Evolutionary conservation across 805 yeast species (phyloP), one percentile per base, ranked within the genome.

Genomic region (Candida silvatica): DNA sequence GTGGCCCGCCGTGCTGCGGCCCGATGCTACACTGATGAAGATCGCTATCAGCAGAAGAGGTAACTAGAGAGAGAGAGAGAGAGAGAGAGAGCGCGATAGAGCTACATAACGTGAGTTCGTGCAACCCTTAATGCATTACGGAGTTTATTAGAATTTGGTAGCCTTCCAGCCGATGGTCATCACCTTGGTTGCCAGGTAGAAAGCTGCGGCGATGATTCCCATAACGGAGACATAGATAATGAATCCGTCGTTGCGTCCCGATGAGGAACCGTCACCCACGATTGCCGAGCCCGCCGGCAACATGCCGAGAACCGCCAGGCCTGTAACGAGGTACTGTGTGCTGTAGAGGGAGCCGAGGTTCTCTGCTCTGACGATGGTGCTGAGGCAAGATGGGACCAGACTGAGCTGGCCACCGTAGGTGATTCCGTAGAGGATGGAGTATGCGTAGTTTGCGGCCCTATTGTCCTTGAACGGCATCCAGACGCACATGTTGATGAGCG

Each of bases 261-360:
- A 15, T 14, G 17, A 24, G 5, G 25, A 4, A n/a, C 44, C 44
- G 20, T 34, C 24, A 11, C 40, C 46, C 20, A 41, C 24, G 17
- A 41, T 37, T 2, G 44, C 37, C 4, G 45, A 35, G 8, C 67
- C 58, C 19, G 64, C 55, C 5, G 75, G 72, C 17, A 69, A 56
- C 11, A 62, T 54, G 8, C 66, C 62, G 12, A 70, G 49, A 16
- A 61, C 47, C 9, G 61, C 50, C 20, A 70, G 48, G n/a, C 49
- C 47, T 7, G 61, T 47, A 18, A 57, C 50, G 32, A 61, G 71
- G 49, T 74, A 77, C 48, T 73, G 65, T 9, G 82, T 66, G 0
- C 84, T 83, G 44, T 74, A 80, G 16, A 77, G 56, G 38, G 70
- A 71, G 14, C 86, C 86, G 46, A 78, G 78, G 34, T 73, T 68